A percentile compares a stretch with the other conserved stretches of the same genome.
These are phyloP conservation scores for Rhizoclosmatium globosum DNA, from an alignment of 192 early-diverging fungal genomes.

Conservation along the genomic window DNA sequence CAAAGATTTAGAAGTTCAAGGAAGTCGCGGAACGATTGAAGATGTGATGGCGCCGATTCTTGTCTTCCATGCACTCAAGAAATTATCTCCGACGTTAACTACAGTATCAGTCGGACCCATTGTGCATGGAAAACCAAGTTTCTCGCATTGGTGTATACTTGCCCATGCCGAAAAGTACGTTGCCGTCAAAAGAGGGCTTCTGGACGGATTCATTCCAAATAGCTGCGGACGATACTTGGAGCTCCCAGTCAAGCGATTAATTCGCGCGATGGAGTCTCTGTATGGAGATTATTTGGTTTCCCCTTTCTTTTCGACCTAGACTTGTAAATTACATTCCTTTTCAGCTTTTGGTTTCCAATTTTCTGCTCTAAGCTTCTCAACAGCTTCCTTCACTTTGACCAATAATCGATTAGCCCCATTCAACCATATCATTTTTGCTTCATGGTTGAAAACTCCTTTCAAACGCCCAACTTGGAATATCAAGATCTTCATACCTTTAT, in stretches of 20 bases:
- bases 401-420: too few relatives aligned
- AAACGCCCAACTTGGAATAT: too few relatives aligned
- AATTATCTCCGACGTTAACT: not conserved
- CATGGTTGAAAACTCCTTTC: too few relatives aligned
- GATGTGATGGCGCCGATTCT: not conserved
- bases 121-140: not conserved
- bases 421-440: too few relatives aligned
- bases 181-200: not conserved
- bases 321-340: too few relatives aligned
- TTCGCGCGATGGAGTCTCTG: not conserved
- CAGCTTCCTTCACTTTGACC: too few relatives aligned
- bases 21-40: not conserved
- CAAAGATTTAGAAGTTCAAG: not conserved
- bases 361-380: too few relatives aligned
- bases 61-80: too few relatives aligned
- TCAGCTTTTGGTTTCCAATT: too few relatives aligned
- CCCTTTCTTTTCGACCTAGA: too few relatives aligned
- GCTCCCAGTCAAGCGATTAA: not conserved
- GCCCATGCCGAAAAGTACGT: not conserved
- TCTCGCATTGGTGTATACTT: not conserved
- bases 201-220: not conserved
- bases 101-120: not conserved
- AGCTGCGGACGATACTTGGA: not conserved
- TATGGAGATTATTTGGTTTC: too few relatives aligned
- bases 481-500: too few relatives aligned